Evolutionary conservation across 768 basidiomycete species (phyloP).

Genomic region (Holtermanniella nyarrowii): DNA sequence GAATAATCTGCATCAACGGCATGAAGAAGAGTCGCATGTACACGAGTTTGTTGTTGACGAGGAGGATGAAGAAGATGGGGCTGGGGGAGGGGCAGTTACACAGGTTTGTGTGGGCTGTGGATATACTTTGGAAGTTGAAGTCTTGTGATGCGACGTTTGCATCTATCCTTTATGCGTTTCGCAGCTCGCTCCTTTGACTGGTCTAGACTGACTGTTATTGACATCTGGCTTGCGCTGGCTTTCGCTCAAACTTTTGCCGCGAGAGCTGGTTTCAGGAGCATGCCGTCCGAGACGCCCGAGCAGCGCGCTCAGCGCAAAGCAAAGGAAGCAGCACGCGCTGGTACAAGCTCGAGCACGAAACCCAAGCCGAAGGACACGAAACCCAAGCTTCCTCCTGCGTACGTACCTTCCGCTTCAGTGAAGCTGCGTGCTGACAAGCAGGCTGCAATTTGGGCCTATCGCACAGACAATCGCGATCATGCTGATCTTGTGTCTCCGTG

Average conservation of each 20-base stretch:
- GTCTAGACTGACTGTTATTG: no score
- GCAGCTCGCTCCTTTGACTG: not conserved
- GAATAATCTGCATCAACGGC: conserved; percentile 78
- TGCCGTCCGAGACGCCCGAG: not conserved
- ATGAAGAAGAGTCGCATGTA: conserved; percentile 76
- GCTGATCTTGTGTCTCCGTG: conserved; percentile 23
- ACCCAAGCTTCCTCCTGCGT: not conserved
- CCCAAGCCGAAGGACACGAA: not conserved
- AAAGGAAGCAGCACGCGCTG: not conserved
- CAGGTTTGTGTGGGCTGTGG: conserved; percentile 85
- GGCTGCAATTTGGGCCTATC: conserved; percentile 28
- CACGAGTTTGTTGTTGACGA: conserved; percentile 65
- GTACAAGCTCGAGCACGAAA: not conserved
- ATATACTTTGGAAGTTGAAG: conserved; percentile 81
- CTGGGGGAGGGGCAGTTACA: conserved; percentile 48
- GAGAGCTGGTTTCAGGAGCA: not conserved
- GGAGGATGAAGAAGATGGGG: conserved; percentile 35
- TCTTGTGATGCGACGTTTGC: conserved; percentile 46
- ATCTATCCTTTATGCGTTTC: not conserved
- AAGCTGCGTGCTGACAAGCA: conserved; percentile 1
- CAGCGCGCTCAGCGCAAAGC: not conserved
- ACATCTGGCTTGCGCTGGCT: no score
- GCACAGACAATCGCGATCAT: conserved; percentile 27
- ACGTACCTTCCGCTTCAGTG: not conserved
- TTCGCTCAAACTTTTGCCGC: no score